Percentiles rank a stretch among this genome's conserved stretches.
These are phyloP conservation scores for Epicoccum nigrum DNA, from an alignment of 2,329 filamentous ascomycete species.

Conservation along the genomic window DNA sequence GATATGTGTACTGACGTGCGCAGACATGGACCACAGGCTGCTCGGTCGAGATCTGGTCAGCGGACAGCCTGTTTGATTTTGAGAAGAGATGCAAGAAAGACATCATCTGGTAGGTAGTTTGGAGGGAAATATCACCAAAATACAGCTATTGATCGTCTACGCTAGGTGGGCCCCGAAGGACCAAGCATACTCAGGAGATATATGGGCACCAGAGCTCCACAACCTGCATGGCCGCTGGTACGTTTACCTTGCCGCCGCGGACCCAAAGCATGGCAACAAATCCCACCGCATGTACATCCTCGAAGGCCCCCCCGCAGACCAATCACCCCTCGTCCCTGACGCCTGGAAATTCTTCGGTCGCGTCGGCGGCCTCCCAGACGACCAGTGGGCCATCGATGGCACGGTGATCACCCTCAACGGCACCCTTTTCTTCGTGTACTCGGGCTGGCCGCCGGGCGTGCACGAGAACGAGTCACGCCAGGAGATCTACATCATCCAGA, in stretches of 20 bases:
- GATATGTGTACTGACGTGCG: background rate
- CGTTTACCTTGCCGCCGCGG: slow-evolving; percentile 56
- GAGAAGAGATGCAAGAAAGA: slow-evolving; percentile 47
- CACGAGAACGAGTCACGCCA: slow-evolving; percentile 48
- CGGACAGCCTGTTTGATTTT: slow-evolving; percentile 49
- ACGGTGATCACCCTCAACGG: slow-evolving; percentile 51
- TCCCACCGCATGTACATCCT: slow-evolving; percentile 56
- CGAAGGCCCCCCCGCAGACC: slow-evolving; percentile 46
- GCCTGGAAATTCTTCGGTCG: slow-evolving; percentile 52
- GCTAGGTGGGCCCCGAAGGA: slow-evolving; percentile 48
- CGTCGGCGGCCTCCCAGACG: slow-evolving; percentile 48
- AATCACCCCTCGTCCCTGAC: slow-evolving; percentile 36
- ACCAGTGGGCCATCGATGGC: slow-evolving; percentile 57
- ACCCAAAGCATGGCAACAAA: slow-evolving; percentile 52
- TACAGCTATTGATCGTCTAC: slow-evolving; percentile 21
- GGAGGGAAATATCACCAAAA: too few species aligned
- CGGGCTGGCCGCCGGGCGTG: slow-evolving; percentile 52
- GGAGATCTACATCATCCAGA: slow-evolving; percentile 52
- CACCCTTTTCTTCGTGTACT: slow-evolving; percentile 53
- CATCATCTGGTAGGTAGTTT: slow-evolving; percentile 45
- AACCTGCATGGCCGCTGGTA: slow-evolving; percentile 59
- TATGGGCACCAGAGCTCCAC: slow-evolving; percentile 65
- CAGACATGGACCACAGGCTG: slow-evolving; percentile 54
- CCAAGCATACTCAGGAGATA: slow-evolving; percentile 51
- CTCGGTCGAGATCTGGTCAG: slow-evolving; percentile 54